Evolutionary conservation across 2,329 filamentous ascomycete species (phyloP), one percentile per base, ranked within the genome.

Genomic region (Alternaria longipes): DNA sequence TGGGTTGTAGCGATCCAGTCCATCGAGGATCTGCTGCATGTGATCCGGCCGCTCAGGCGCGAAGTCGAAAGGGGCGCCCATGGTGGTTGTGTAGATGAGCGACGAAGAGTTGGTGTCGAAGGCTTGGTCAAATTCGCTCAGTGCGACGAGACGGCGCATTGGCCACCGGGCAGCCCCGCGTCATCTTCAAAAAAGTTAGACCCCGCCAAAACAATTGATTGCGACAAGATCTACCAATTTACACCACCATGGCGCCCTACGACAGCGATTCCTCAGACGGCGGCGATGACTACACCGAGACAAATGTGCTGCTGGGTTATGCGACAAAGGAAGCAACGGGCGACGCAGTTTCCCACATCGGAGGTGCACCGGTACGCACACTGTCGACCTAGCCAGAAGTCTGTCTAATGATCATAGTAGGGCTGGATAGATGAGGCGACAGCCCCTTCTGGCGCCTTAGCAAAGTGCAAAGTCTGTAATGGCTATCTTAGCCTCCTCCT

Each of bases 1-100:
- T 42, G 95, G 95, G 82, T 99, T 99, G 85, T 99, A 99, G 77
- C 95, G 89, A 83, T 99, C 95, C 67, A 99, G 92, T 73, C 95
- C 94, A 83, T 94, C 97, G 78, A 99, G 93, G 78, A 99, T 97
- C 81, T 84, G 86, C 79, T 93, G 91, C 82, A 99, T 96, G 81
- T 95, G 90, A 71, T 95, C 92, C 73, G 95, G 94, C 81, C 95
- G 87, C 82, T 97, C 92, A 74, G 92, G 90, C 84, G 92, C 91
- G 82, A 94, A 92, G 86, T 97, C 94, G 84, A 91, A 91, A 62
- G 88, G 81, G 75, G 80, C 74, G 65, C 81, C 81, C 82, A 84
- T 84, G 70, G 64, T 78, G 70, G 59, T 67, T 67, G 66, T 64
- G 65, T 61, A 64, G 62, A 70, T 68, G 67, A 72, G 71, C 69